Evolutionary conservation across 768 basidiomycete genomes (phyloP).

Genomic region (Leccinum boreale): DNA sequence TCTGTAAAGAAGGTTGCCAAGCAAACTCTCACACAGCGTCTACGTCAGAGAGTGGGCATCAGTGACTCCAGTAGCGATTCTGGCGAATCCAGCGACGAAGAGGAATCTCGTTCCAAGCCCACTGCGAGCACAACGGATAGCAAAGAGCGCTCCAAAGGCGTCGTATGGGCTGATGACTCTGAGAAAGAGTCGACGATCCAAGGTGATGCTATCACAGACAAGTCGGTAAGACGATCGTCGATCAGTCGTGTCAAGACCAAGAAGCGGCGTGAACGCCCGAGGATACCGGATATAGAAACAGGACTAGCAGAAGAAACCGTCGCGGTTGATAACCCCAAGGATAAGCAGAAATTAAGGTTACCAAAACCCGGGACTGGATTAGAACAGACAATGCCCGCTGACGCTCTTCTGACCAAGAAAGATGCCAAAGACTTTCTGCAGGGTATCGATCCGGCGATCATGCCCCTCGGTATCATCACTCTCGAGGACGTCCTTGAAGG

Average conservation of each 20-base stretch:
- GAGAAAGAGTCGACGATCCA: constrained; percentile 31
- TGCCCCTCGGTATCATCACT: constrained; percentile 89
- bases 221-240: constrained; percentile 12
- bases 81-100: constrained; percentile 45
- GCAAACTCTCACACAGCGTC: constrained; percentile 71
- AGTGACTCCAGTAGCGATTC: constrained; percentile 54
- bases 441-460: constrained; percentile 75
- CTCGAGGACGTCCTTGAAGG: constrained; percentile 92
- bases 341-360: constrained; percentile 28
- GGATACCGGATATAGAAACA: constrained; percentile 23
- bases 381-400: constrained; percentile 87
- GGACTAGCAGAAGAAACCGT: constrained; percentile 16
- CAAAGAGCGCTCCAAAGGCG: constrained; percentile 26
- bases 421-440: constrained; percentile 83
- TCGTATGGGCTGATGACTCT: constrained; percentile 32
- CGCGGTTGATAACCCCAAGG: constrained; percentile 14
- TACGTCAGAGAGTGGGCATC: constrained; percentile 73
- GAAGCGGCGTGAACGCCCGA: constrained; percentile 8
- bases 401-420: constrained; percentile 75
- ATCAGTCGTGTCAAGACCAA: constrained; percentile 16
- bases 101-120: constrained; percentile 25
- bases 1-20: constrained; percentile 84
- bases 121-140: constrained; percentile 12
- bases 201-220: constrained; percentile 22
- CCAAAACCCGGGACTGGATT: constrained; percentile 39